These are phyloP conservation scores for Amanita brunnescens DNA, from an alignment of 768 basidiomycete species.

Conservation along the genomic window DNA sequence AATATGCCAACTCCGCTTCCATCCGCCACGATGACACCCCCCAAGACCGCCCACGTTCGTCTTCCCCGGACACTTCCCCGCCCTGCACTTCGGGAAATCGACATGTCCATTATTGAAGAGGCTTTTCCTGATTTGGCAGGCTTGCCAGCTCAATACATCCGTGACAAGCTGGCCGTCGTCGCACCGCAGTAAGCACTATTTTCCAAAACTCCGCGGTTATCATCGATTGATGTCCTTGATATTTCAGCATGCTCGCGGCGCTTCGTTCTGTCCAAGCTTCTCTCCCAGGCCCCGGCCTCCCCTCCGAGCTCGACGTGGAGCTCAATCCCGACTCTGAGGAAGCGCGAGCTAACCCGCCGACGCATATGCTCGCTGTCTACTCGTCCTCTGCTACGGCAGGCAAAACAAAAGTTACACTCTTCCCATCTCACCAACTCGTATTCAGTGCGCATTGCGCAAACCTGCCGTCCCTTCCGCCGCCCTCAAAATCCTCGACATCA, in stretches of 20 bases:
- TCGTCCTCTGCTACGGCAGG: background rate
- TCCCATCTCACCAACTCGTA: conserved; percentile 36
- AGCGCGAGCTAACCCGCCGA: conserved; percentile 17
- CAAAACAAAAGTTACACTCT: conserved; percentile 24
- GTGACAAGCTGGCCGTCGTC: conserved; percentile 10
- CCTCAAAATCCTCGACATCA: conserved; percentile 18
- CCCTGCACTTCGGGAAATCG: conserved; percentile 13
- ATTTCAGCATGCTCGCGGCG: conserved; percentile 12
- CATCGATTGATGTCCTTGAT: conserved; percentile 4
- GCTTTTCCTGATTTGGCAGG: conserved; percentile 12
- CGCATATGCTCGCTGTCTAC: conserved; percentile 28
- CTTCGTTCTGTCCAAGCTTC: conserved; percentile 8
- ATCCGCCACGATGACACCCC: background rate
- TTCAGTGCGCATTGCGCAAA: conserved; percentile 30
- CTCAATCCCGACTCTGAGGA: conserved; percentile 12
- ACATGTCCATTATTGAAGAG: conserved; percentile 5
- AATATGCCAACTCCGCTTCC: background rate
- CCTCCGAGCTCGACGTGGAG: conserved; percentile 19
- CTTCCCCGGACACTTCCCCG: conserved; percentile 15
- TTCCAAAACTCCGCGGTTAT: background rate
- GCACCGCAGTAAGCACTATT: conserved; percentile 10
- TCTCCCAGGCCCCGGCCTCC: conserved; percentile 6
- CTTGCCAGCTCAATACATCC: conserved; percentile 14
- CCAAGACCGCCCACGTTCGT: conserved; percentile 4
- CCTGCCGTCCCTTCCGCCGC: conserved; percentile 26